Evolutionary conservation across 2,329 filamentous ascomycete genomes (phyloP).

Genomic region (Talaromyces sp.): DNA sequence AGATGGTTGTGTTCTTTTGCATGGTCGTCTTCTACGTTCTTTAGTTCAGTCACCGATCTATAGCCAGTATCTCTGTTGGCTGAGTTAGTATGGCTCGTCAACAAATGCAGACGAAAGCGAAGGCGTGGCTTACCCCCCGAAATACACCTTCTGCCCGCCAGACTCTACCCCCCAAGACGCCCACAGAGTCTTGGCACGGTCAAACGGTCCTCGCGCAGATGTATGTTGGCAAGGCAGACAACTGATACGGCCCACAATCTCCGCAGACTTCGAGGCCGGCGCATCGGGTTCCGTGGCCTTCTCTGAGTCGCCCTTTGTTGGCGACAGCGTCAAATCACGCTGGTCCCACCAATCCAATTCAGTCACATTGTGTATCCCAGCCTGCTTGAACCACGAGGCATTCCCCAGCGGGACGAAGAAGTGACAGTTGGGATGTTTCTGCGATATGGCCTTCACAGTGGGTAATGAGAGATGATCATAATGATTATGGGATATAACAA

Average conservation of each 20-base stretch:
- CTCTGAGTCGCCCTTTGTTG: conserved; percentile 23
- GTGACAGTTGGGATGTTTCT: conserved; percentile 69
- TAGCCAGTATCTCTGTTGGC: conserved; percentile 77
- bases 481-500: conserved; percentile 83
- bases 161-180: conserved; percentile 76
- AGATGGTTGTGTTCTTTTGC: conserved; percentile 56
- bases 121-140: conserved; percentile 53
- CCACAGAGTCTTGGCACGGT: conserved; percentile 77
- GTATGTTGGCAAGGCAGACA: conserved; percentile 84
- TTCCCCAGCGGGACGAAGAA: conserved; percentile 85
- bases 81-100: conserved; percentile 19
- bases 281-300: conserved; percentile 16
- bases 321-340: conserved; percentile 62
- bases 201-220: conserved; percentile 62
- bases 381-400: conserved; percentile 70
- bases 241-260: conserved; percentile 66
- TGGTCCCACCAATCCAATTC: conserved; percentile 97
- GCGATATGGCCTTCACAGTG: conserved; percentile 65
- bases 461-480: conserved; percentile 85
- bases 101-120: not conserved
- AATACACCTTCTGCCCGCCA: conserved; percentile 74
- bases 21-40: conserved; percentile 65
- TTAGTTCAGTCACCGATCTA: conserved; percentile 64
- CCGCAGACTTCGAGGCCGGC: conserved; percentile 20
- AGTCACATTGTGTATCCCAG: conserved; percentile 69